phyloP scores from a whole-genome alignment of 352 stramenopile species.

The Globisporangium spinosum region DNA sequence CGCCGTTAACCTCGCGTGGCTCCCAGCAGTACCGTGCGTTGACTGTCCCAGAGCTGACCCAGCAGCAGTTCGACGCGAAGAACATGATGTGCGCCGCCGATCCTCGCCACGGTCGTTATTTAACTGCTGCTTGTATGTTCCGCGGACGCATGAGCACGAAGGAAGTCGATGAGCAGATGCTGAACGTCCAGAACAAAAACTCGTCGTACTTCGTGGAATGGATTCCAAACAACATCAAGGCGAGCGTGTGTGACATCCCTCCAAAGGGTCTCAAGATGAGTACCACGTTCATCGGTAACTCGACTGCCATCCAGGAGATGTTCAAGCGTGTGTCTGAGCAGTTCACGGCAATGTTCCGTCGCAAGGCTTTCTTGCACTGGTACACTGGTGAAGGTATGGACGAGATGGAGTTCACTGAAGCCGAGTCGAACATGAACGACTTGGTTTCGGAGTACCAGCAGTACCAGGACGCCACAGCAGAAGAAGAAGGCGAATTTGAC shows the following conservation, averaged over 20 bases:
- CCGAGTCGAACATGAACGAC: constrained; percentile 99
- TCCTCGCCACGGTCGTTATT: constrained; percentile 90
- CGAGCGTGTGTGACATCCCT: not conserved
- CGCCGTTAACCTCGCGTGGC: constrained; percentile 89
- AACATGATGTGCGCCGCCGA: constrained; percentile 99
- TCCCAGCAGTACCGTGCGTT: constrained; percentile 98
- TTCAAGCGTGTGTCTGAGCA: constrained; percentile 95
- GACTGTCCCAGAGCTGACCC: constrained; percentile 97
- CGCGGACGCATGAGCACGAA: not conserved
- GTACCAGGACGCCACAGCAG: constrained; percentile 99
- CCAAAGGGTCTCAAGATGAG: not conserved
- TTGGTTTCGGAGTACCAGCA: constrained; percentile 99
- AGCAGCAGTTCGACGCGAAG: constrained; percentile 99
- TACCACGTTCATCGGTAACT: not conserved
- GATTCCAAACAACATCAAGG: not conserved
- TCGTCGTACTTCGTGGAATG: not conserved
- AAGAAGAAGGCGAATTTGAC: constrained; percentile 97
- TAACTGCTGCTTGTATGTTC: constrained; percentile 1
- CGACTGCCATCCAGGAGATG: not conserved
- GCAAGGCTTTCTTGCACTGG: constrained; percentile 99
- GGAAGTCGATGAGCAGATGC: not conserved
- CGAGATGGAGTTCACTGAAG: constrained; percentile 99
- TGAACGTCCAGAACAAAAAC: not conserved
- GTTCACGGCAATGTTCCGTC: constrained; percentile 99
- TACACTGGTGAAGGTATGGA: constrained; percentile 99